phyloP scores from a whole-genome alignment of 2,329 filamentous ascomycete genomes.

The Cadophora gregata region DNA sequence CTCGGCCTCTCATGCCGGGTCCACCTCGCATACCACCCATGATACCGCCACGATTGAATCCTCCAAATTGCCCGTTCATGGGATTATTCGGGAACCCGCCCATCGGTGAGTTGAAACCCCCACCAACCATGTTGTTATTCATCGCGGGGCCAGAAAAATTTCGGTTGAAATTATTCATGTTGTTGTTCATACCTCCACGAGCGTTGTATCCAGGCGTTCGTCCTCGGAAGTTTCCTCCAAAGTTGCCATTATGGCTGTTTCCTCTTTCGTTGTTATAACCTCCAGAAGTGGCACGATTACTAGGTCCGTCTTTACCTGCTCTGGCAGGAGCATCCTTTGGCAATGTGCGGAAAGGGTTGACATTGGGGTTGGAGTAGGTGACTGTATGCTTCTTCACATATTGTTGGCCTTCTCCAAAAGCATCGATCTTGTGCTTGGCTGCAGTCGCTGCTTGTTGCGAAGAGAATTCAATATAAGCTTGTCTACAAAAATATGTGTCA shows the following conservation, averaged over 20 bases:
- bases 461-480: slow-evolving; percentile 85
- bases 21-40: slow-evolving; percentile 59
- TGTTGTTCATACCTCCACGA: slow-evolving; percentile 48
- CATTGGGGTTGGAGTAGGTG: slow-evolving; percentile 75
- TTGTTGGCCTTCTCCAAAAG: slow-evolving; percentile 57
- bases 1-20: slow-evolving; percentile 64
- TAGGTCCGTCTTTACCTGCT: slow-evolving; percentile 63
- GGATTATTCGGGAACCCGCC: slow-evolving; percentile 54
- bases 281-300: slow-evolving; percentile 58
- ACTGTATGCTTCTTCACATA: slow-evolving; percentile 70
- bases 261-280: slow-evolving; percentile 55
- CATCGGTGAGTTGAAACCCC: slow-evolving; percentile 50
- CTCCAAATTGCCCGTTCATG: slow-evolving; percentile 54
- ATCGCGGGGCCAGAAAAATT: slow-evolving; percentile 53
- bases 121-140: slow-evolving; percentile 51
- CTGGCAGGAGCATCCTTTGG: slow-evolving; percentile 85
- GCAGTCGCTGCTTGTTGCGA: slow-evolving; percentile 86
- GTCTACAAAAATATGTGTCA: slow-evolving; percentile 46
- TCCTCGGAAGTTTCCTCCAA: slow-evolving; percentile 53
- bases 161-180: slow-evolving; percentile 58
- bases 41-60: slow-evolving; percentile 57
- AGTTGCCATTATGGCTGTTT: slow-evolving; percentile 45
- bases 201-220: slow-evolving; percentile 54
- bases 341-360: slow-evolving; percentile 88
- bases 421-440: slow-evolving; percentile 81